Percentiles rank a stretch among this genome's conserved stretches.
Evolutionary conservation across 768 basidiomycete genomes (phyloP).

Genomic region (Boletus tylopilopsis): DNA sequence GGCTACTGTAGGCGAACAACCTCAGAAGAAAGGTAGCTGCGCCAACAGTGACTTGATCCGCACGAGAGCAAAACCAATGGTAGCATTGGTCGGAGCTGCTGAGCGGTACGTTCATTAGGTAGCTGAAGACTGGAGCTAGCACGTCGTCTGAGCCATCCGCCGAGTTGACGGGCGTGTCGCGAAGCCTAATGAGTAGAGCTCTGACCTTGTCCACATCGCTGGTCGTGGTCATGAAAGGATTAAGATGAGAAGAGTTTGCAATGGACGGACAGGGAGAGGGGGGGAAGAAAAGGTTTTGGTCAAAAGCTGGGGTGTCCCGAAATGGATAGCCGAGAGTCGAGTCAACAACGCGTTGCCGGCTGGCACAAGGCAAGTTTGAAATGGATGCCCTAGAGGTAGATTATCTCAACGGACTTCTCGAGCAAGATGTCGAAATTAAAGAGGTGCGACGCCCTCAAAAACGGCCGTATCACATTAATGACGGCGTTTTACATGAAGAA

Average conservation of each 20-base stretch:
- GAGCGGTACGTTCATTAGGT: conserved; percentile 48
- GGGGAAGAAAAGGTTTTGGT: too few species aligned
- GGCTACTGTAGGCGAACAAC: conserved; percentile 71
- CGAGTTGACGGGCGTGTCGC: conserved; percentile 55
- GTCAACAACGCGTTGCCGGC: conserved; percentile 2
- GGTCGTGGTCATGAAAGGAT: conserved; percentile 22
- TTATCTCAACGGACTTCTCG: conserved; percentile 55
- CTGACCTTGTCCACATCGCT: conserved; percentile 38
- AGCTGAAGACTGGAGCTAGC: conserved; percentile 47
- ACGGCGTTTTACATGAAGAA: conserved; percentile 43
- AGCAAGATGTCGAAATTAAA: conserved; percentile 57
- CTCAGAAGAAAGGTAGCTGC: conserved; percentile 81
- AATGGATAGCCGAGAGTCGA: conserved; percentile 8
- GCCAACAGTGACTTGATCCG: conserved; percentile 50
- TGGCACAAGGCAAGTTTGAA: neutral
- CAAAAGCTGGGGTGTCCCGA: conserved; percentile 3
- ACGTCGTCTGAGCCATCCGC: conserved; percentile 44
- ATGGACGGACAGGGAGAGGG: neutral
- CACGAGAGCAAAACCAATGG: conserved; percentile 83
- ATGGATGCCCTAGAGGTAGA: conserved; percentile 61
- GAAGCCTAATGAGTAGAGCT: conserved; percentile 50
- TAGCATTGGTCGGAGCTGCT: conserved; percentile 35
- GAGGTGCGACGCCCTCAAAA: conserved; percentile 45
- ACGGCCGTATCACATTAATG: neutral
- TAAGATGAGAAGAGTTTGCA: neutral